phyloP scores from a whole-genome alignment of 2,329 filamentous ascomycete species.

The Fusarium chlamydosporum region DNA sequence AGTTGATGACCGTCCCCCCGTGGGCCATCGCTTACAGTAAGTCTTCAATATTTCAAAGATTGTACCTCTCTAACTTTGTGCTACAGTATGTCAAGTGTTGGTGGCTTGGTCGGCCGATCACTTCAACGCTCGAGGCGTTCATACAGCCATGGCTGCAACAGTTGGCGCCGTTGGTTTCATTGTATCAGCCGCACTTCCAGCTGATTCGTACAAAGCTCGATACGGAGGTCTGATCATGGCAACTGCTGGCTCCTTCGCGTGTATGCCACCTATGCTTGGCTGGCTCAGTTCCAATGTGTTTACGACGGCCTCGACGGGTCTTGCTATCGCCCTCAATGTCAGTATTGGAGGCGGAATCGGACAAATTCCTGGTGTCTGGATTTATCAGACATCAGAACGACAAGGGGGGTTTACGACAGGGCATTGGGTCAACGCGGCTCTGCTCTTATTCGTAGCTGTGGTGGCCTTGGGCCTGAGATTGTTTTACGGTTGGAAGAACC shows the following conservation, averaged over 20 bases:
- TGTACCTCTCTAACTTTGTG: constrained; percentile 13
- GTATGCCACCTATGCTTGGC: constrained; percentile 77
- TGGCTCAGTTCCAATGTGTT: constrained; percentile 78
- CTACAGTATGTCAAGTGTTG: constrained; percentile 57
- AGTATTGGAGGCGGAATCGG: constrained; percentile 75
- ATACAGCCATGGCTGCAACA: constrained; percentile 60
- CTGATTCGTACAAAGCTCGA: constrained; percentile 70
- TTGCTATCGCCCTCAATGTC: constrained; percentile 79
- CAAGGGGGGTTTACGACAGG: constrained; percentile 75
- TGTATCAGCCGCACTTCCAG: constrained; percentile 73
- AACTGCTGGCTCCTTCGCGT: constrained; percentile 75
- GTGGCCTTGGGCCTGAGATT: constrained; percentile 68
- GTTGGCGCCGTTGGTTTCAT: constrained; percentile 68
- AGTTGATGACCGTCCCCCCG: constrained; percentile 76
- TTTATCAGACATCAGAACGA: constrained; percentile 75
- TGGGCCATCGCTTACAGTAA: constrained; percentile 71
- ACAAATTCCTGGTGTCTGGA: constrained; percentile 81
- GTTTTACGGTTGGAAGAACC: constrained; percentile 68
- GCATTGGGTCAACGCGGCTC: constrained; percentile 75
- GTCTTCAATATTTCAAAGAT: constrained; percentile 21
- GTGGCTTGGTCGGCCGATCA: constrained; percentile 73
- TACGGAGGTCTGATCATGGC: constrained; percentile 80
- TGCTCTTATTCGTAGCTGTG: constrained; percentile 70
- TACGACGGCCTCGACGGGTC: constrained; percentile 73
- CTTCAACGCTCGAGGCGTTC: constrained; percentile 67